Base-by-base conservation (phyloP, 225 moss, liverwort and hornwort species). In the Physcomitrium patens region DNA sequence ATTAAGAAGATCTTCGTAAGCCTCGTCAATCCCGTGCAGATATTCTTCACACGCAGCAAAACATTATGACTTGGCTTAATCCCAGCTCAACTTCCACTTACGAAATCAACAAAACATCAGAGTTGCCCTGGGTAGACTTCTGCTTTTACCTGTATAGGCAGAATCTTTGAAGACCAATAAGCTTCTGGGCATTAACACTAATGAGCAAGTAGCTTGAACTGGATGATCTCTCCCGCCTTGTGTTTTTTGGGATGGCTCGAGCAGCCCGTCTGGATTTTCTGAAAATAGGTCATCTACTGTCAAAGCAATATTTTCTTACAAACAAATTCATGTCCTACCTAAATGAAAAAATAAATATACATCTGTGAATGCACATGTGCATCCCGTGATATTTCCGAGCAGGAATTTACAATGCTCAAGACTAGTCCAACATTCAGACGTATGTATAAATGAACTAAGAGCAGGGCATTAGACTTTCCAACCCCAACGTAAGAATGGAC, bases 21-120 rank as follows among this genome's bases (percentile, higher is more conserved):
- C 81, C 64, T 91, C 93, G 57, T 95, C 87, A 71, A 93, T 95
- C 56, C 95, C 95, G 71, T 95, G 95, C 66, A 95, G 80, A 82
- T 95, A 91, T 2, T 91, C 95, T 93, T 80, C 71, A 79, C 45
- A 73, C 63, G 60, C 23, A 68, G 75, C 31, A 73, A 56, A 70
- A 13, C 68, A 77, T 27, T 13, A 54, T 48, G 37, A 78, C 55
- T 31, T 65, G 31, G 18, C 26, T 54, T 54, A 52, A 19, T 73
- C 71, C 49, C 67, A 61, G 4, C 44, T 43, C 22, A 14, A 37
- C 31, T 37, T 7, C 31, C 44, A 66, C 50, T 77, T 70, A 9
- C 9, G 49, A 51, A 45, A 61, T 53, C 56, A 55, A 18, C 26
- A 37, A 37, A 37, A 43, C 2, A 61, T 23, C 10, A 53, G 60